A percentile compares a stretch with the other conserved stretches of the same genome.
These are phyloP conservation scores for Cryphonectria radicalis DNA, from an alignment of 2,329 filamentous ascomycete species.

Conservation along the genomic window DNA sequence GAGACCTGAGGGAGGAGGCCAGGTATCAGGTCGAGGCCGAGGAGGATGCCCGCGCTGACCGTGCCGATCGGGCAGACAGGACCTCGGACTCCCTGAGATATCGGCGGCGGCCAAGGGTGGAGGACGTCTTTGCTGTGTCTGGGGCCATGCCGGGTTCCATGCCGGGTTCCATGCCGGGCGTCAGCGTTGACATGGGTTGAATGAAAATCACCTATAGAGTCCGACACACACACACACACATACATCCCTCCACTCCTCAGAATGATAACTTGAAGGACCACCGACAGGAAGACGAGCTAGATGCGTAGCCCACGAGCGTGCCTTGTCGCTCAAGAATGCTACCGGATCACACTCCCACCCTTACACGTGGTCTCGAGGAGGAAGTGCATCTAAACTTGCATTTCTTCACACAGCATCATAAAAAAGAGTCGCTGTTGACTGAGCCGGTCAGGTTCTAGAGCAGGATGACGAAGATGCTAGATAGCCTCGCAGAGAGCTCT, in stretches of 20 bases:
- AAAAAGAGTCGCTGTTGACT: not conserved
- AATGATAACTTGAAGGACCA: not conserved
- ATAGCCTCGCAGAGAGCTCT: not conserved
- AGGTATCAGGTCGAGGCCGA: constrained; percentile 53
- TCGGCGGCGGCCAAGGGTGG: constrained; percentile 35
- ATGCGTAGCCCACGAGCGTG: not conserved
- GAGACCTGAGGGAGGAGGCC: constrained; percentile 56
- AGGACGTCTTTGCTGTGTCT: constrained; percentile 35
- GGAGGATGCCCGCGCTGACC: constrained; percentile 40
- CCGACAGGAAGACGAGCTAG: not conserved
- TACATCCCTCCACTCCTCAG: not conserved
- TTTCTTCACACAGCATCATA: too few relatives aligned
- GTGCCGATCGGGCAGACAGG: constrained; percentile 40
- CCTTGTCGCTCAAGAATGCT: not conserved
- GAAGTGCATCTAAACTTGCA: not conserved
- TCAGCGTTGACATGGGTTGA: constrained; percentile 31
- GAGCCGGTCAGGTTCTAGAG: not conserved
- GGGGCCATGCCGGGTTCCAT: constrained; percentile 38
- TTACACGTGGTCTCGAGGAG: not conserved
- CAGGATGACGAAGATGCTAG: not conserved
- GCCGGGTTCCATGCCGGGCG: constrained; percentile 31
- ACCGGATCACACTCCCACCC: not conserved
- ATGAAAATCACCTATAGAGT: not conserved
- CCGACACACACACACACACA: not conserved
- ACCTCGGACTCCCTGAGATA: constrained; percentile 41